Evolutionary conservation across 805 yeast species (phyloP).

Genomic region (Candida multigemmis): DNA sequence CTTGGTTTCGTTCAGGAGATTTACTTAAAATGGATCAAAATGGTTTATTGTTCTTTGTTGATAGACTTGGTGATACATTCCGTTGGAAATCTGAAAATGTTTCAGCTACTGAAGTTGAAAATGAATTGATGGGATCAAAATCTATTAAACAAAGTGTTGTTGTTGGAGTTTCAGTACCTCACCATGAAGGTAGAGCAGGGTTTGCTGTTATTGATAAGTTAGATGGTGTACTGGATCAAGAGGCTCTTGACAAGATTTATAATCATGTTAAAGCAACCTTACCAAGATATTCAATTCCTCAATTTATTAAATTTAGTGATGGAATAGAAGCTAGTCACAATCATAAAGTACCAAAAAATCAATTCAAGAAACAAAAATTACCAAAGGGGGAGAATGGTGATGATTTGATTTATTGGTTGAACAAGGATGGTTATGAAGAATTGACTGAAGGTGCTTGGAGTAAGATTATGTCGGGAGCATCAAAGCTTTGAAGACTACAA

Average conservation of each 20-base stretch:
- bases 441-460: slow-evolving; percentile 54
- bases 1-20: slow-evolving; percentile 87
- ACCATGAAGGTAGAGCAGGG: slow-evolving; percentile 93
- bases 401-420: slow-evolving; percentile 67
- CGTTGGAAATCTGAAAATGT: slow-evolving; percentile 97
- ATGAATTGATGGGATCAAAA: slow-evolving; percentile 44
- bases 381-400: slow-evolving; percentile 57
- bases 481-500: slow-evolving; percentile 34
- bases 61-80: slow-evolving; percentile 90
- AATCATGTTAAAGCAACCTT: slow-evolving; percentile 30
- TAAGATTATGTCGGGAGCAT: slow-evolving; percentile 23
- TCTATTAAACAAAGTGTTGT: slow-evolving; percentile 64
- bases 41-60: slow-evolving; percentile 75
- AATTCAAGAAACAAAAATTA: slow-evolving; percentile 55
- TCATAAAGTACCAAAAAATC: slow-evolving; percentile 70
- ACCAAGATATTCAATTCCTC: slow-evolving; percentile 83
- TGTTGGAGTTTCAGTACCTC: slow-evolving; percentile 77
- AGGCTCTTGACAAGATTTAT: slow-evolving; percentile 18
- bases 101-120: slow-evolving; percentile 88
- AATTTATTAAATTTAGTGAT: slow-evolving; percentile 62
- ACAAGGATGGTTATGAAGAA: slow-evolving; percentile 43
- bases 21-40: slow-evolving; percentile 59
- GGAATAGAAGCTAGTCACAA: slow-evolving; percentile 64
- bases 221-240: slow-evolving; percentile 20
- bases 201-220: slow-evolving; percentile 65